These are phyloP conservation scores for Smallanthus sonchifolius DNA, from an alignment of 129 eudicot species.

Conservation along the genomic window DNA sequence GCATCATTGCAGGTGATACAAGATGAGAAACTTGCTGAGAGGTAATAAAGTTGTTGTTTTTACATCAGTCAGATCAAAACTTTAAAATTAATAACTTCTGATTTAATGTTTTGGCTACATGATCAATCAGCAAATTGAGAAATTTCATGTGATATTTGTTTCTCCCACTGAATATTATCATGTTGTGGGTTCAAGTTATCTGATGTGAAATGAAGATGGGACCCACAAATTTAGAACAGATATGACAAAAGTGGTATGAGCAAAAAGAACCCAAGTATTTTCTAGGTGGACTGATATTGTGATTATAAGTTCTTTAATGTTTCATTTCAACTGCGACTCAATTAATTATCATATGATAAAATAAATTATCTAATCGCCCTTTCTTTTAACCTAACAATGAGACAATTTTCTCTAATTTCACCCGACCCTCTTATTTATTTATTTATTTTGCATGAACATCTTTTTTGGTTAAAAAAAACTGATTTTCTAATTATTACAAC, in stretches of 20 bases:
- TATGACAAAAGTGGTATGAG: background rate
- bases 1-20: conserved; percentile 87
- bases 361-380: background rate
- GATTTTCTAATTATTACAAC: background rate
- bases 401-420: background rate
- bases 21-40: conserved; percentile 83
- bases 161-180: background rate
- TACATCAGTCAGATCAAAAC: background rate
- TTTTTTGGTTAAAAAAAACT: background rate
- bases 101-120: background rate
- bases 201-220: background rate
- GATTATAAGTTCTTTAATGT: background rate
- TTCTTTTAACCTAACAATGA: background rate
- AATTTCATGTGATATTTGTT: background rate
- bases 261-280: background rate
- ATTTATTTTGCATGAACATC: background rate
- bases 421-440: background rate
- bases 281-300: background rate
- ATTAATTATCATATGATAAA: background rate
- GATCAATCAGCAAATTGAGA: background rate
- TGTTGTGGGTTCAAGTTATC: background rate
- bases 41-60: conserved; percentile 38
- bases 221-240: background rate
- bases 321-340: no score
- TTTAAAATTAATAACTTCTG: background rate